Evolutionary conservation across 2,329 filamentous ascomycete genomes (phyloP).

Genomic region (Phialophora tarda): DNA sequence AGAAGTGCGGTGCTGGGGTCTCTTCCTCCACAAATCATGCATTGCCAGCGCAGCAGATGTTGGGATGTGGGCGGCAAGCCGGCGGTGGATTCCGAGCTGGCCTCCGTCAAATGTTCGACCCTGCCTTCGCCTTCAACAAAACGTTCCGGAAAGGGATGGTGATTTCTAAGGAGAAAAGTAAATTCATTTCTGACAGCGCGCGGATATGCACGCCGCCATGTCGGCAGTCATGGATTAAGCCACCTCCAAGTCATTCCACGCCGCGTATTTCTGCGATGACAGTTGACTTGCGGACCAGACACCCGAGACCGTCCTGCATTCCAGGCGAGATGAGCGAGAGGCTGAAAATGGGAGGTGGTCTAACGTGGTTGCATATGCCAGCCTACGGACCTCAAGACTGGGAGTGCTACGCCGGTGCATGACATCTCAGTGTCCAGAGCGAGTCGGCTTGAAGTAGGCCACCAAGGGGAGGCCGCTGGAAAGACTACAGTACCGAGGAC

Average conservation of each 20-base stretch:
- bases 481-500: not conserved
- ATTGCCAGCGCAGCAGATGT: conserved; percentile 35
- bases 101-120: conserved; percentile 1
- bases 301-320: not conserved
- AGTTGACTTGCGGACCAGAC: conserved; percentile 1
- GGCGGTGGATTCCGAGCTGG: conserved; percentile 9
- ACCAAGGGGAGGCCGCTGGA: not conserved
- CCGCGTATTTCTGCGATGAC: not conserved
- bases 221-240: not conserved
- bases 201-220: not conserved
- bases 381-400: not conserved
- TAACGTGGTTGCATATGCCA: conserved; percentile 1
- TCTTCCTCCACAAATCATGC: conserved; percentile 33
- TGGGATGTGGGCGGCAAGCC: conserved; percentile 27
- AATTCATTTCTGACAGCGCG: not conserved
- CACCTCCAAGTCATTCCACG: not conserved
- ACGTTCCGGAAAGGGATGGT: not conserved
- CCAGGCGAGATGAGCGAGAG: not conserved
- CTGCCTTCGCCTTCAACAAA: not conserved
- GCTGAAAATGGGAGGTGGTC: not conserved
- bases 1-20: conserved; percentile 20
- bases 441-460: not conserved
- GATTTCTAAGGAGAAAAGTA: not conserved
- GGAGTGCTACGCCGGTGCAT: not conserved
- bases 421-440: too few relatives aligned